Base-by-base conservation (phyloP, 768 basidiomycete genomes). In the Amanita muscaria region DNA sequence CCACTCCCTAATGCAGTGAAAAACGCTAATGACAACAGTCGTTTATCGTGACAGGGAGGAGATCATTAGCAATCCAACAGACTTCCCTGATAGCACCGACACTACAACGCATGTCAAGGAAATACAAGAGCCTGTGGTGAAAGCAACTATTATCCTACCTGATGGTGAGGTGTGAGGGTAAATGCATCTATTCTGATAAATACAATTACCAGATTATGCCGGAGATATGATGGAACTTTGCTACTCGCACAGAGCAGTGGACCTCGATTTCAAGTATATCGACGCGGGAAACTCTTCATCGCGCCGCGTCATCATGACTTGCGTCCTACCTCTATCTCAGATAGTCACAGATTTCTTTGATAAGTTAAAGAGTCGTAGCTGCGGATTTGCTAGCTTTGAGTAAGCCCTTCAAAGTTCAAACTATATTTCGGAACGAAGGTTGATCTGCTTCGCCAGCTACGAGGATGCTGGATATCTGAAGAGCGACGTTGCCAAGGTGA, bases 141-240 rank as follows among this genome's bases (percentile, higher is more conserved):
- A 83, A 51, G 91, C 93, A 8, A 86, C 86, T 1, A 93, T 99
- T 56, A 88, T 98, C 51, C 84, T 91, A 16, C 96, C 96, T 3
- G 83, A 94, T 72, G 87, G 88, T 89, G 49, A 47, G 66, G 35
- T 21, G 24, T n/a, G n/a, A n/a, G n/a, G n/a, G n/a, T n/a, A n/a
- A n/a, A n/a, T n/a, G n/a, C n/a, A n/a, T n/a, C n/a, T n/a, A n/a
- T n/a, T n/a, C n/a, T 46, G 36, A 46, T 9, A 24, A 36, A 19
- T 33, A 12, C 27, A 36, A 42, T 49, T 39, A 37, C 22, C 52
- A 91, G 91, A 89, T 50, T 93, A 91, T 59, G 80, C 96, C 25
- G 94, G 94, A 6, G 84, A 86, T 35, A 92, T 99, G 84, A 93
- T 98, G 85, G 86, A 88, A 31, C 74, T 98, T 1, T 96, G 92